Evolutionary conservation across 345 rosid species (phyloP).

Genomic region (Kandelia obovata): DNA sequence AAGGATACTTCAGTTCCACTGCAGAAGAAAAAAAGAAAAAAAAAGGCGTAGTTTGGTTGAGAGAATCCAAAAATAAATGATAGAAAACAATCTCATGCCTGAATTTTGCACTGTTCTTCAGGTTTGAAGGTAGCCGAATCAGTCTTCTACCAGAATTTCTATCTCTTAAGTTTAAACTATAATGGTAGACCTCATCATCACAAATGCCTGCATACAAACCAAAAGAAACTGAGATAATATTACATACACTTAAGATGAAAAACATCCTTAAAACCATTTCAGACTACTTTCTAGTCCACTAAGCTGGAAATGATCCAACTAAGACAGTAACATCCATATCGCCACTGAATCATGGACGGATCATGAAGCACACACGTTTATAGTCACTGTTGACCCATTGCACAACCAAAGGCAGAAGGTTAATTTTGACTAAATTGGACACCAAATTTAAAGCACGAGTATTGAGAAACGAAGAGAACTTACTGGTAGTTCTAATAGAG

Average conservation of each 20-base stretch:
- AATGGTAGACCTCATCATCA: slow-evolving; percentile 56
- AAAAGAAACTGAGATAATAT: neutral
- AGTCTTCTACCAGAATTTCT: slow-evolving; percentile 33
- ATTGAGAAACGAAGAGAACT: slow-evolving; percentile 21
- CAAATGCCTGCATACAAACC: slow-evolving; percentile 41
- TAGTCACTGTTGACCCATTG: no score
- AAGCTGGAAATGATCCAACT: no score
- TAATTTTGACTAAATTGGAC: neutral
- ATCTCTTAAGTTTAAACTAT: slow-evolving; percentile 58
- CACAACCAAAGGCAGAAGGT: no score
- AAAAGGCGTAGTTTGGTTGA: slow-evolving; percentile 6
- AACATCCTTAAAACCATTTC: no score
- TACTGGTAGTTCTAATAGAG: slow-evolving; percentile 70
- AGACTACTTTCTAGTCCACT: no score
- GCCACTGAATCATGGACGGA: no score
- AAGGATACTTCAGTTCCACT: slow-evolving; percentile 80
- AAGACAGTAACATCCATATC: no score
- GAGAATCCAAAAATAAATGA: slow-evolving; percentile 2
- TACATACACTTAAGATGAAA: no score
- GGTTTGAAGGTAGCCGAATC: slow-evolving; percentile 59
- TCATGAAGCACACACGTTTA: no score
- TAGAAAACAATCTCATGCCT: slow-evolving; percentile 39
- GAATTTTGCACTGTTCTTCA: slow-evolving; percentile 70
- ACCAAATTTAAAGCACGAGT: neutral
- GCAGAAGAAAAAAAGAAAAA: slow-evolving; percentile 15